A percentile compares a stretch with the other conserved stretches of the same genome.
Evolutionary conservation across 495 filamentous ascomycete genomes (phyloP).

Genomic region (Aspergillus sclerotiicarbonarius): DNA sequence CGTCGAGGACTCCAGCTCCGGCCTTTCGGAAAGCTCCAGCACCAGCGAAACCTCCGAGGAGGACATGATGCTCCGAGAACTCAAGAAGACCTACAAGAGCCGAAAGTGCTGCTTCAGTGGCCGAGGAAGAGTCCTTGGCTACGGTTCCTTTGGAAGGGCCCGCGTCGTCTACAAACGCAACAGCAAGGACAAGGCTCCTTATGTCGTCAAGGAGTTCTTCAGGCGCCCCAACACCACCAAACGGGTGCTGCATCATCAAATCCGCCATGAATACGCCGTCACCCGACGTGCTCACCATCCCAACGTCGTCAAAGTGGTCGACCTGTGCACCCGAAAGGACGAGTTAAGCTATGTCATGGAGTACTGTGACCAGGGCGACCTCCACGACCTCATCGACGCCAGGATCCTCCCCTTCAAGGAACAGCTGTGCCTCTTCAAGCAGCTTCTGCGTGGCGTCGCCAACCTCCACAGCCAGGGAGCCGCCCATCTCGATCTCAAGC

Average conservation of each 20-base stretch:
- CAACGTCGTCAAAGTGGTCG: background rate
- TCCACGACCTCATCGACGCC: conserved; percentile 64
- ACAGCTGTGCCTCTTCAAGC: conserved; percentile 75
- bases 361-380: conserved; percentile 71
- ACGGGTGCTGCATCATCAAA: background rate
- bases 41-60: background rate
- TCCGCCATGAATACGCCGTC: background rate
- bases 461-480: conserved; percentile 71
- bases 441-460: conserved; percentile 66
- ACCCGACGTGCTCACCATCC: background rate
- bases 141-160: background rate
- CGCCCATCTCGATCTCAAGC: conserved; percentile 80
- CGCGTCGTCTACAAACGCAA: background rate
- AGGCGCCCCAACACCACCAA: background rate
- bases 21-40: no score
- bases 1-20: no score
- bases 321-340: conserved; percentile 59
- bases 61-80: no score
- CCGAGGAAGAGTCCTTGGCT: background rate
- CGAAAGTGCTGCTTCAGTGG: background rate
- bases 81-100: background rate
- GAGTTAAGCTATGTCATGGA: conserved; percentile 86
- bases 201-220: background rate
- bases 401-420: conserved; percentile 59
- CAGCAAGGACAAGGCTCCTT: background rate